Conservation (phyloP, 116 monocot genomes). For the Iris pallida region DNA sequence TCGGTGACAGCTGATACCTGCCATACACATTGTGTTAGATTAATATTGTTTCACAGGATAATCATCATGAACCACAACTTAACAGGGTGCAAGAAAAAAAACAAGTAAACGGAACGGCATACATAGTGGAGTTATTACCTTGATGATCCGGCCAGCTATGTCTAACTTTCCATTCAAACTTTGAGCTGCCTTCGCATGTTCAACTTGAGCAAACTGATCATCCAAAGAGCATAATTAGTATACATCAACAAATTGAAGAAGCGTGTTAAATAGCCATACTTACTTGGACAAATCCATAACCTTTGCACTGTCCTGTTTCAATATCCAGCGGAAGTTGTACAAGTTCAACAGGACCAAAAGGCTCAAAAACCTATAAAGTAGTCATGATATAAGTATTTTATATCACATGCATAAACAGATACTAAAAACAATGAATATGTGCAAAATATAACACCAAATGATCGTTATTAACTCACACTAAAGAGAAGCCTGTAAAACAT, state of each 20-base stretch:
- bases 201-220: slow-evolving; percentile 54
- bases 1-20: slow-evolving; percentile 91
- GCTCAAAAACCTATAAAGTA: slow-evolving; percentile 72
- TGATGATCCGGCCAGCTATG: slow-evolving; percentile 63
- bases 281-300: slow-evolving; percentile 88
- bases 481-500: no score
- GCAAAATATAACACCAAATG: no score
- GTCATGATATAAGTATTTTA: background rate
- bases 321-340: slow-evolving; percentile 84
- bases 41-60: background rate
- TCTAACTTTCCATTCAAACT: slow-evolving; percentile 77
- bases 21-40: background rate
- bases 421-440: background rate
- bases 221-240: background rate
- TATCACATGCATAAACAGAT: no score
- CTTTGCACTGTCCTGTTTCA: slow-evolving; percentile 84
- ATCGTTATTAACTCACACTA: no score
- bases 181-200: slow-evolving; percentile 65
- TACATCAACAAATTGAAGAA: background rate
- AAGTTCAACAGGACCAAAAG: slow-evolving; percentile 92
- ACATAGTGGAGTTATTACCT: slow-evolving; percentile 23
- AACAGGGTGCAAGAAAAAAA: background rate
- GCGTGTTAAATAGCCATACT: slow-evolving; percentile 12
- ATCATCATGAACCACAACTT: slow-evolving; percentile 25
- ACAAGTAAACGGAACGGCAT: slow-evolving; percentile 12